These are phyloP conservation scores for Fusarium sp. DNA, from an alignment of 2,329 filamentous ascomycete genomes.

Conservation along the genomic window DNA sequence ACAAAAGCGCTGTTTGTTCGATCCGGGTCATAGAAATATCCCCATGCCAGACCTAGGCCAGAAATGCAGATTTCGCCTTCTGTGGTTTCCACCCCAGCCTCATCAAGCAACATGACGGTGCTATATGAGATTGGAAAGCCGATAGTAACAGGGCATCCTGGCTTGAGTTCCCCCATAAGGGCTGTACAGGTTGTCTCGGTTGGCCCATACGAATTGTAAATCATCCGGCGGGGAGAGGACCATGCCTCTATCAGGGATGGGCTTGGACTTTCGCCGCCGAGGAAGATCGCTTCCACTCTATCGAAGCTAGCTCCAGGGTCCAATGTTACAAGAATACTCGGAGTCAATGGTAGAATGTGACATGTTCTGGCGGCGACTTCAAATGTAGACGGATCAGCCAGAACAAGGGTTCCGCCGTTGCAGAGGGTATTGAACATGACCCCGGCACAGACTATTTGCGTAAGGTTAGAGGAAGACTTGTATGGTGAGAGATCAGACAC, in stretches of 20 bases:
- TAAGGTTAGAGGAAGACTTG: background rate
- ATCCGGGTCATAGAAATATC: background rate
- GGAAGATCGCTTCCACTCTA: background rate
- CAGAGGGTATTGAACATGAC: background rate
- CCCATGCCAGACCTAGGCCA: background rate
- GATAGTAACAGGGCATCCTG: background rate
- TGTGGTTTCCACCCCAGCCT: background rate
- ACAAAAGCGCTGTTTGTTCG: background rate
- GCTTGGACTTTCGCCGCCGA: background rate
- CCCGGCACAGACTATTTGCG: background rate
- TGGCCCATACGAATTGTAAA: background rate
- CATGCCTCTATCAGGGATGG: background rate
- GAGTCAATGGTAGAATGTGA: background rate
- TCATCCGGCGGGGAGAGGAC: background rate
- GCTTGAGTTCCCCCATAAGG: background rate
- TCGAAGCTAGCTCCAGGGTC: too few species aligned
- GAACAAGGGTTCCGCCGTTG: background rate
- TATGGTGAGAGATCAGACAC: background rate
- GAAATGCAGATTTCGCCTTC: constrained; percentile 1
- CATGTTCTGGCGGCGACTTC: background rate
- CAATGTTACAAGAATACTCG: background rate
- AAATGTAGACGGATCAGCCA: background rate
- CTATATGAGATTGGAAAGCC: background rate
- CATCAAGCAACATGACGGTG: background rate
- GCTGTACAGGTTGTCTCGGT: background rate